Percentiles rank a stretch among this genome's conserved stretches.
Evolutionary conservation across 2,329 filamentous ascomycete genomes (phyloP).

Genomic region (Epichloe coenophiala): DNA sequence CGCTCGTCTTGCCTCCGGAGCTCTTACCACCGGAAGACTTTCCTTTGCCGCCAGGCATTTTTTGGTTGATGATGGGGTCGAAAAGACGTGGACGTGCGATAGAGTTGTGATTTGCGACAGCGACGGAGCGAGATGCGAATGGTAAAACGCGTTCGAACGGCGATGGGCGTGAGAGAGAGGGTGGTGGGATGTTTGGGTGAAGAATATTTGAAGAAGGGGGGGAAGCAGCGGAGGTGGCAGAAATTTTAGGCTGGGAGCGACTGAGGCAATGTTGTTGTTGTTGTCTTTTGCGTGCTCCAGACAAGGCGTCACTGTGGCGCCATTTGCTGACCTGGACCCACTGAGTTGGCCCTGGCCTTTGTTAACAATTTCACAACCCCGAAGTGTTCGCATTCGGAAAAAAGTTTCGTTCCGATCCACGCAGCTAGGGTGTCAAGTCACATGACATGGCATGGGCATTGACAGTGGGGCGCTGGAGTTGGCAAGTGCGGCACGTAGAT

Average conservation of each 20-base stretch:
- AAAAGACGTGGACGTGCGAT: neutral
- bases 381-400: neutral
- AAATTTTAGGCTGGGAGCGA: slow-evolving; percentile 9
- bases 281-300: neutral
- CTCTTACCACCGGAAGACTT: slow-evolving; percentile 84
- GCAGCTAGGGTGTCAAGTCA: neutral
- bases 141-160: slow-evolving; percentile 1
- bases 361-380: neutral
- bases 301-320: neutral
- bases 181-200: slow-evolving; percentile 3
- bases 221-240: slow-evolving; percentile 9
- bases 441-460: neutral
- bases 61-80: neutral
- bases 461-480: neutral
- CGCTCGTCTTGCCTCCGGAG: slow-evolving; percentile 60
- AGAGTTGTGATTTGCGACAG: neutral
- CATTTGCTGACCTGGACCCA: neutral
- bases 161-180: neutral
- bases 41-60: slow-evolving; percentile 85
- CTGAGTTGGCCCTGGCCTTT: neutral
- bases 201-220: too few species aligned
- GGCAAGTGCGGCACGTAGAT: too few species aligned
- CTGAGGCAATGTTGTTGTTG: slow-evolving; percentile 4
- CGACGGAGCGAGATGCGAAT: neutral
- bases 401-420: neutral